These are phyloP conservation scores for Coelastrella sp. DNA, from an alignment of 139 green algal genomes.

Conservation along the genomic window DNA sequence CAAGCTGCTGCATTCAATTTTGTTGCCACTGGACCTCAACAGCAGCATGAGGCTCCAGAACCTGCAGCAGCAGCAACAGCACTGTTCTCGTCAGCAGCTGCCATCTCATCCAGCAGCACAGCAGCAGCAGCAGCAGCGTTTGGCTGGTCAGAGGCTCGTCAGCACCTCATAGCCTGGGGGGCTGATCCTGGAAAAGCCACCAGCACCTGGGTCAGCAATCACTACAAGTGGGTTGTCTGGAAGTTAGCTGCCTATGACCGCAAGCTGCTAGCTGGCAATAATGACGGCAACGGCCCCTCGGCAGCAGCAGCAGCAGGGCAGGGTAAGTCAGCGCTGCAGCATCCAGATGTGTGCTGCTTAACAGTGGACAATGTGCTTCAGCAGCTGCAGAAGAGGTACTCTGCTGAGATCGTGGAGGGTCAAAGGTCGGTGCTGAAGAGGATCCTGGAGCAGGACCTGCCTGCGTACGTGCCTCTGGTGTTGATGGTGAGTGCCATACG, in stretches of 20 bases:
- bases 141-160: conserved; percentile 14
- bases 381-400: conserved; percentile 53
- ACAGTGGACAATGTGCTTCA: conserved; percentile 53
- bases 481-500: conserved; percentile 56
- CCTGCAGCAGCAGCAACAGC: neutral
- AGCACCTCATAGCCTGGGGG: conserved; percentile 56
- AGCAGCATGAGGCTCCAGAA: neutral
- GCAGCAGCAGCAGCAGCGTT: conserved; percentile 34
- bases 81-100: neutral
- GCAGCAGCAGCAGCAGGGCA: neutral
- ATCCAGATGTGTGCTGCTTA: neutral
- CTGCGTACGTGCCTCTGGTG: conserved; percentile 59
- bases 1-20: conserved; percentile 10
- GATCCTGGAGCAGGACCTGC: conserved; percentile 73
- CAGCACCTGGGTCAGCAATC: conserved; percentile 71
- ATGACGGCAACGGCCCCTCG: no score
- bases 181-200: conserved; percentile 54
- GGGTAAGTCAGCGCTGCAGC: neutral
- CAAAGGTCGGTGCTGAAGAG: conserved; percentile 64
- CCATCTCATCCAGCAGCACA: neutral
- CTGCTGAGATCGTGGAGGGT: conserved; percentile 44
- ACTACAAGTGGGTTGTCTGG: conserved; percentile 81
- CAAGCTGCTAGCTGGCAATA: conserved; percentile 47
- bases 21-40: neutral
- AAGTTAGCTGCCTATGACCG: conserved; percentile 74